Conservation (phyloP, 2,329 filamentous ascomycete genomes). For the Hirsutella minnesotensis region DNA sequence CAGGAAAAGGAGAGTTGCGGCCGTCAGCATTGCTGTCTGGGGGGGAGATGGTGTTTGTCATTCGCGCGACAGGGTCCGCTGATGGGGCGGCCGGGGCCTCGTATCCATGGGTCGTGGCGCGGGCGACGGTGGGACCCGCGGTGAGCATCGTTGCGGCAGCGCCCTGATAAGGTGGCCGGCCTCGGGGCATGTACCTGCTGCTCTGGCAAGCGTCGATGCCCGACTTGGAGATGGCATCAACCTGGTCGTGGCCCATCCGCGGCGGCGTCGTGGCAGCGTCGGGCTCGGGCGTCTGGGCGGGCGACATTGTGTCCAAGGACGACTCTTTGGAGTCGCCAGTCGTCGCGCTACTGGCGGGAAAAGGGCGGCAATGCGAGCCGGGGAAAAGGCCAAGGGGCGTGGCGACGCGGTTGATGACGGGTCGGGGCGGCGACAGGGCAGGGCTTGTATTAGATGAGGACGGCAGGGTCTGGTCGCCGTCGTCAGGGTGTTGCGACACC, state of each 20-base stretch:
- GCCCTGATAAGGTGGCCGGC: not conserved
- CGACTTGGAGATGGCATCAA: too few relatives aligned
- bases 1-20: slow-evolving; percentile 5
- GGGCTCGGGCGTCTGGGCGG: slow-evolving; percentile 6
- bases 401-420: slow-evolving; percentile 9
- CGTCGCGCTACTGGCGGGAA: not conserved
- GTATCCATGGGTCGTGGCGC: slow-evolving; percentile 6
- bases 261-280: not conserved
- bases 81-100: slow-evolving; percentile 4
- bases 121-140: slow-evolving; percentile 3
- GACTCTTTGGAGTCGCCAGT: not conserved
- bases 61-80: slow-evolving; percentile 2
- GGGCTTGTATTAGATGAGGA: slow-evolving; percentile 4
- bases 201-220: too few relatives aligned
- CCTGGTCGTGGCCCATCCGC: not conserved
- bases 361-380: slow-evolving; percentile 1
- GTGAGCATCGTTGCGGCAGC: not conserved
- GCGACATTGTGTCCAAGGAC: slow-evolving; percentile 6
- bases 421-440: slow-evolving; percentile 2
- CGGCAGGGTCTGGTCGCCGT: slow-evolving; percentile 1
- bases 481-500: not conserved
- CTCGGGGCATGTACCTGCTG: too few relatives aligned
- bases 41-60: slow-evolving; percentile 5
- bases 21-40: slow-evolving; percentile 1
- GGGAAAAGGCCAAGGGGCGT: slow-evolving; percentile 10